These are phyloP conservation scores for Monilinia polystroma DNA, from an alignment of 2,329 filamentous ascomycete genomes.

Conservation along the genomic window DNA sequence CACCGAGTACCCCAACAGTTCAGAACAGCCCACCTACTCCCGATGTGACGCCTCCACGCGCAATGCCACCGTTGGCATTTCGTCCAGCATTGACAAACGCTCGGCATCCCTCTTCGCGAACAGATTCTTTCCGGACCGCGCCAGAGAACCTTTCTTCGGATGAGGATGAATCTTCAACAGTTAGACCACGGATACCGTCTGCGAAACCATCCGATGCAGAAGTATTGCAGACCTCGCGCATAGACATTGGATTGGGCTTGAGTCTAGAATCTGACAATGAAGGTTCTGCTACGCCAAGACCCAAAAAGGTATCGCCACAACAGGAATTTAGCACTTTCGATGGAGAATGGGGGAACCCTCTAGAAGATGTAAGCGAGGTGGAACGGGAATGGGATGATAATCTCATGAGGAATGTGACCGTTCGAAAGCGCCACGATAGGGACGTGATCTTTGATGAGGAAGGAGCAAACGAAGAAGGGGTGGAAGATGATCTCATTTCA, in stretches of 20 bases:
- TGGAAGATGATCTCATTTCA: slow-evolving; percentile 50
- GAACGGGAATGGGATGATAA: slow-evolving; percentile 57
- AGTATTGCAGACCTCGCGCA: slow-evolving; percentile 27
- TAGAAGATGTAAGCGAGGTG: slow-evolving; percentile 45
- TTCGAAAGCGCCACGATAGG: slow-evolving; percentile 45
- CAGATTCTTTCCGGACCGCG: slow-evolving; percentile 72
- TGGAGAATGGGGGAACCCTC: slow-evolving; percentile 53
- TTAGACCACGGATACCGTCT: slow-evolving; percentile 40
- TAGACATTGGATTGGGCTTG: slow-evolving; percentile 39
- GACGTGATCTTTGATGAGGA: slow-evolving; percentile 29
- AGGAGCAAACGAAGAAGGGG: slow-evolving; percentile 44
- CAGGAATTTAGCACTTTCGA: slow-evolving; percentile 57
- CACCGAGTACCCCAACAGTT: slow-evolving; percentile 61
- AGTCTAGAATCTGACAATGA: slow-evolving; percentile 45
- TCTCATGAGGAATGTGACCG: slow-evolving; percentile 53
- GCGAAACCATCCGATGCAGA: slow-evolving; percentile 31
- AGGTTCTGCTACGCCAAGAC: slow-evolving; percentile 38
- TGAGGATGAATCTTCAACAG: slow-evolving; percentile 48
- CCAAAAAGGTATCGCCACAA: slow-evolving; percentile 41
- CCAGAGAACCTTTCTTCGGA: slow-evolving; percentile 64
- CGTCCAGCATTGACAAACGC: slow-evolving; percentile 49
- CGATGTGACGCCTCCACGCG: slow-evolving; percentile 69
- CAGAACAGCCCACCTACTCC: slow-evolving; percentile 71
- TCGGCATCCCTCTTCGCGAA: slow-evolving; percentile 44
- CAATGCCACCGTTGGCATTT: slow-evolving; percentile 46